Conservation (phyloP, 78 protist genomes). For the Guillardia theta region DNA sequence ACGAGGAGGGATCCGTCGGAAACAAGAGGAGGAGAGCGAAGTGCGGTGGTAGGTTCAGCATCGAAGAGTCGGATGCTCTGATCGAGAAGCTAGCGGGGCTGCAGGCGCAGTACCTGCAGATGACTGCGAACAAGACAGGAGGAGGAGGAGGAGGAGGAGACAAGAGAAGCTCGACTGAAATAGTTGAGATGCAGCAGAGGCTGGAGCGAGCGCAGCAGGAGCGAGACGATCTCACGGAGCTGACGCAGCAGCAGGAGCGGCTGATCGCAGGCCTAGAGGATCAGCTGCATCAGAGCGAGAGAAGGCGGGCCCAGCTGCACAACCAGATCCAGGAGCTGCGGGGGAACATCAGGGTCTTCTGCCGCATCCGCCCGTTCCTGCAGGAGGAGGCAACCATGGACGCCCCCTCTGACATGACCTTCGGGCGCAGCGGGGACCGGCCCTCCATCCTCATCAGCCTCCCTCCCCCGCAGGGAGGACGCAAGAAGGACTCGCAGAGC, state of each 20-base stretch:
- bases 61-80: too few species aligned
- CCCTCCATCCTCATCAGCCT: background rate
- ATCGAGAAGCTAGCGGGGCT: too few species aligned
- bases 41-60: too few species aligned
- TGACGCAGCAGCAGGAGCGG: background rate
- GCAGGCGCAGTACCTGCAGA: too few species aligned
- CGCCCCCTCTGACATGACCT: too few species aligned
- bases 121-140: too few species aligned
- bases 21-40: too few species aligned
- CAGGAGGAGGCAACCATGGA: background rate
- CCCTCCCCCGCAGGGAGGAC: background rate
- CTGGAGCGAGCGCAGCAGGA: background rate
- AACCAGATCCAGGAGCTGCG: background rate
- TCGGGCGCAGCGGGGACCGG: too few species aligned
- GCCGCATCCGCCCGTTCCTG: too few species aligned
- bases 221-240: background rate
- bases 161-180: too few species aligned
- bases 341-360: slow-evolving; percentile 39
- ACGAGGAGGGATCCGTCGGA: too few species aligned
- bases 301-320: background rate
- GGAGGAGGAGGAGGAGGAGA: too few species aligned
- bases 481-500: background rate
- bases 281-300: background rate
- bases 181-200: background rate
- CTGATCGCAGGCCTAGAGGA: background rate